Base-by-base conservation (phyloP, 108 stramenopile species). In the Chaetoceros tenuissimus region DNA sequence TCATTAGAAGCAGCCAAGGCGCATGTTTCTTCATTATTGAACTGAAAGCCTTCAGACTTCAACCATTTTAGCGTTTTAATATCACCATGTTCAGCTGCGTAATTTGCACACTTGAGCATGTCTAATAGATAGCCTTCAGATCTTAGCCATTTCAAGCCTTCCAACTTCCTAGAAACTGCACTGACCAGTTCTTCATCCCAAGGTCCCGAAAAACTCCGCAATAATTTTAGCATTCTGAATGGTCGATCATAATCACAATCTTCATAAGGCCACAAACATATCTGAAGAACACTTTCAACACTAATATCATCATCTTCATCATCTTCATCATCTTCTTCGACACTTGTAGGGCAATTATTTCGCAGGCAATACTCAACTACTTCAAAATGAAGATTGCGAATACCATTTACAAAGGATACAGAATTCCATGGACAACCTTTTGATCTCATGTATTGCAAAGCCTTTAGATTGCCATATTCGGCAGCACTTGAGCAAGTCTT, bases 81-180 rank as follows among this genome's bases (percentile, higher is more conserved):
- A 53, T 28, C 20, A 2, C 56, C 56, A 24, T 45, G 31, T 47
- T 22, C 46, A 47, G 46, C 46, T 3, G 46, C 46, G 3, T 47
- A 47, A 47, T 22, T 47, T 3, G 46, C 46, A 47, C 46, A 47
- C 22, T 19, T 47, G 19, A 21, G 46, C 19, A 47, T 21, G 22
- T 47, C 22, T 22, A 19, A 47, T 19, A 21, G 21, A 3, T 22
- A 47, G 2, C 46, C 46, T 3, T 47, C 22, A 21, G 46, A 2
- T 21, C 22, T 19, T 22, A 22, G 21, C 46, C 46, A 47, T 3
- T 47, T 47, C 22, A 47, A 47, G 3, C 19, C 46, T 3, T 47
- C 46, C 46, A 47, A 47, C 21, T 47, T 19, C 46, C 46, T 22
- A n/a, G n/a, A n/a, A n/a, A n/a, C n/a, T n/a, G n/a, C n/a, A n/a